These are phyloP conservation scores for Blastobotrys apis DNA, from an alignment of 1,139 yeast genomes.

Conservation along the genomic window DNA sequence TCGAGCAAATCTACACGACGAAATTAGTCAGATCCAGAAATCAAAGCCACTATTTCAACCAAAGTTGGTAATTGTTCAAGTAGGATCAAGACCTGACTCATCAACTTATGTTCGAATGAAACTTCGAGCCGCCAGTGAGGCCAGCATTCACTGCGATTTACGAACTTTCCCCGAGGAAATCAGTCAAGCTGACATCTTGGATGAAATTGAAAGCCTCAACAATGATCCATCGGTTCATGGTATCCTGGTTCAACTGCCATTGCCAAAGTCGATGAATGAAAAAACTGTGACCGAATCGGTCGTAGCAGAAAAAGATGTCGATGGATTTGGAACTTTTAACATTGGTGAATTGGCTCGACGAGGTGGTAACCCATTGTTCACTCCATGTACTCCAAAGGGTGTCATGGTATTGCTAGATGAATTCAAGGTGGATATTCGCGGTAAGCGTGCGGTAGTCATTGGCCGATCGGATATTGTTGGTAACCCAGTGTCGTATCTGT, in stretches of 20 bases:
- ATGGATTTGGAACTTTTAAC: slow-evolving; percentile 88
- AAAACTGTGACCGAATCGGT: slow-evolving; percentile 74
- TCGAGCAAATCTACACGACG: slow-evolving; percentile 37
- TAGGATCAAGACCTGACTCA: slow-evolving; percentile 86
- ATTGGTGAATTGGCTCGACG: slow-evolving; percentile 90
- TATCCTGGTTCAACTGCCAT: slow-evolving; percentile 83
- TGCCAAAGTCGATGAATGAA: slow-evolving; percentile 81
- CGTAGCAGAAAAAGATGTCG: slow-evolving; percentile 79
- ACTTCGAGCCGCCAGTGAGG: slow-evolving; percentile 81
- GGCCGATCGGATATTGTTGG: slow-evolving; percentile 98
- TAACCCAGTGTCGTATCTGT: slow-evolving; percentile 79
- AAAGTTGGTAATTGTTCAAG: slow-evolving; percentile 77
- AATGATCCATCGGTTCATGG: slow-evolving; percentile 74
- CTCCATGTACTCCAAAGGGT: slow-evolving; percentile 98
- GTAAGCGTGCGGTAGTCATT: slow-evolving; percentile 85
- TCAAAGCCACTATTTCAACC: slow-evolving; percentile 66
- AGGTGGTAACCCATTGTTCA: slow-evolving; percentile 77
- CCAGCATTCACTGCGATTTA: slow-evolving; percentile 68
- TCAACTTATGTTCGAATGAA: slow-evolving; percentile 95
- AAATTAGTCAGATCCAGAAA: slow-evolving; percentile 53
- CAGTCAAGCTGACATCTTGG: slow-evolving; percentile 45
- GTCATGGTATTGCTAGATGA: slow-evolving; percentile 70
- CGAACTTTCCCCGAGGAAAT: slow-evolving; percentile 59
- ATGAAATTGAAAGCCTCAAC: slow-evolving; percentile 59
- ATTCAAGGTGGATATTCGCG: slow-evolving; percentile 59